Evolutionary conservation across 1,284 basidiomycete species (phyloP).

Genomic region (Leccinum laetum): DNA sequence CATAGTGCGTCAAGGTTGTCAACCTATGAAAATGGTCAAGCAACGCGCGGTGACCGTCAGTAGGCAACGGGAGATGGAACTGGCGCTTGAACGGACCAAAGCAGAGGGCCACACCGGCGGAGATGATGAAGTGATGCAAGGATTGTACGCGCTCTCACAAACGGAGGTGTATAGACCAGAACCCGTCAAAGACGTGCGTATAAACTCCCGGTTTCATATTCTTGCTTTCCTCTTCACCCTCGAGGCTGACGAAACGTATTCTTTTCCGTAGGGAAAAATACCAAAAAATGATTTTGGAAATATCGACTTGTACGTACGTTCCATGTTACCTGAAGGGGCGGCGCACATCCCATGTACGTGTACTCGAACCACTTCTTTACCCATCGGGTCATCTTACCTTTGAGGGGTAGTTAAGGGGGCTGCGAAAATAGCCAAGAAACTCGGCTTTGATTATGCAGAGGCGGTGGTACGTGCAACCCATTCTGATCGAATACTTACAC

Average conservation of each 20-base stretch:
- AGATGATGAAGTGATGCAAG: conserved; percentile 75
- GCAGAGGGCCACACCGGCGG: conserved; percentile 36
- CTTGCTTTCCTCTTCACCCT: conserved; percentile 2
- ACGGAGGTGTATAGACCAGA: conserved; percentile 82
- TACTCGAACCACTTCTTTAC: conserved; percentile 10
- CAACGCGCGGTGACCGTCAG: conserved; percentile 83
- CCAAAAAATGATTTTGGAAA: conserved; percentile 98
- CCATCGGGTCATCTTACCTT: conserved; percentile 4
- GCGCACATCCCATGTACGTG: conserved; percentile 86
- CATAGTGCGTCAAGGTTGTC: conserved; percentile 69
- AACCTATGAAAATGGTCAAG: conserved; percentile 92
- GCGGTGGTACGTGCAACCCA: conserved; percentile 68
- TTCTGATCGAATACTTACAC: conserved; percentile 13
- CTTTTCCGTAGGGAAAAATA: conserved; percentile 73
- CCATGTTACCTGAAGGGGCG: conserved; percentile 91
- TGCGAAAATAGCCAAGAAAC: conserved; percentile 85
- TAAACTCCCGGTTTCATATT: conserved; percentile 30
- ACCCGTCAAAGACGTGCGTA: conserved; percentile 80
- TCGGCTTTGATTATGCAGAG: conserved; percentile 91
- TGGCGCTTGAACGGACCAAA: conserved; percentile 49
- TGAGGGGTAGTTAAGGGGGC: conserved; percentile 73
- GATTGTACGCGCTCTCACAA: conserved; percentile 85
- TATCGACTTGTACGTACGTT: conserved; percentile 93
- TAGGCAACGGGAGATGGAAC: conserved; percentile 82
- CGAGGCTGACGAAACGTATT: conserved; percentile 12